phyloP scores from a whole-genome alignment of 768 basidiomycete genomes.

The Fistulinella prunicolor region DNA sequence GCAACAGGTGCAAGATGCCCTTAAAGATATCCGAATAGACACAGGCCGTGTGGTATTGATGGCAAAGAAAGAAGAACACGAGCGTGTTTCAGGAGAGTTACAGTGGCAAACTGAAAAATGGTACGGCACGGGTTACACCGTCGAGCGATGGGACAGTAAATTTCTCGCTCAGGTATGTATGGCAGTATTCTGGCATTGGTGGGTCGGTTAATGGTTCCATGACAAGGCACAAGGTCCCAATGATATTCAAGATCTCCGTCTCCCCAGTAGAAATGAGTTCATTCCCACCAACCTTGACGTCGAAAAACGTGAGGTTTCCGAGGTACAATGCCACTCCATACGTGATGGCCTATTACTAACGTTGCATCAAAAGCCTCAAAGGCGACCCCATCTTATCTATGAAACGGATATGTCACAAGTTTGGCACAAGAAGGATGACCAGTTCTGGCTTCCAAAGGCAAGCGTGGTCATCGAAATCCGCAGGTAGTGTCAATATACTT shows the following conservation, averaged over 20 bases:
- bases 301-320: slow-evolving; percentile 62
- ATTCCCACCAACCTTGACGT: slow-evolving; percentile 86
- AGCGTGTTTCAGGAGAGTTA: slow-evolving; percentile 47
- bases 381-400: slow-evolving; percentile 71
- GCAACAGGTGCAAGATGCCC: slow-evolving; percentile 55
- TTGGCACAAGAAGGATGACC: slow-evolving; percentile 98
- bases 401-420: slow-evolving; percentile 70
- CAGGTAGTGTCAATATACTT: slow-evolving; percentile 44
- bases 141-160: slow-evolving; percentile 64
- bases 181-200: neutral
- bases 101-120: slow-evolving; percentile 81
- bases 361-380: slow-evolving; percentile 52
- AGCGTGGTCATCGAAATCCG: slow-evolving; percentile 71
- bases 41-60: slow-evolving; percentile 73
- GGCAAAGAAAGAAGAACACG: slow-evolving; percentile 65
- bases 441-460: slow-evolving; percentile 93
- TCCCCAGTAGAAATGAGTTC: slow-evolving; percentile 88
- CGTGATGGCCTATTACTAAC: neutral
- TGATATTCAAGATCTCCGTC: slow-evolving; percentile 61
- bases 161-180: slow-evolving; percentile 53
- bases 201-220: slow-evolving; percentile 1
- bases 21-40: slow-evolving; percentile 56
- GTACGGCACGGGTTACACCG: slow-evolving; percentile 86
- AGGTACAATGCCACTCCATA: slow-evolving; percentile 42
- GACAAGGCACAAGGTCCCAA: slow-evolving; percentile 61